Base-by-base conservation (phyloP, 345 rosid genomes). In the Rhodamnia argentea region DNA sequence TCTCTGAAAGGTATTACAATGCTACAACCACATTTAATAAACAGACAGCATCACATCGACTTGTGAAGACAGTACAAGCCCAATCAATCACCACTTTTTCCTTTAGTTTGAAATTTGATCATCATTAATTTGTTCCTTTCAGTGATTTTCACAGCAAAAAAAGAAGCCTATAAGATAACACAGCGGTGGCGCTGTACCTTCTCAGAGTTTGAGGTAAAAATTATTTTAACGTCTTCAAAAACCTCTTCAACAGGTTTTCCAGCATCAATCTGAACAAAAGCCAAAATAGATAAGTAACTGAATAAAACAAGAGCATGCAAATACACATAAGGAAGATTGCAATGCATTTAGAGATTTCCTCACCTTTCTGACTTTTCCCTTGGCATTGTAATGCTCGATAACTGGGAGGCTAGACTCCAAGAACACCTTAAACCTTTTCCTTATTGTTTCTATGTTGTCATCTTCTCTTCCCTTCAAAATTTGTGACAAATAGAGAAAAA, bases 321-420 rank as follows among this genome's bases (percentile, higher is more conserved):
- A 81, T 40, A 27, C 27, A 52, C 82, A 22, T 85, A 84, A 53
- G 42, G 15, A 86, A 10, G 54, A 54, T 40, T 76, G 51, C 81
- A 47, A 81, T 22, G 78, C 83, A 18, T 64, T 55, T 85, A 47
- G n/a, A 37, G 22, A 85, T 85, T 59, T 37, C 84, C 85, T 89
- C 85, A 96, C 98, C 94, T 90, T 88, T 82, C 87, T 90, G 87
- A 94, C 93, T 95, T 94, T 90, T 84, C 93, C 93, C 93, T 91
- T 88, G 84, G 92, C 85, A 55, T 85, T 85, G 40, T 91, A 93
- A 89, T 93, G 90, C 85, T 90, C 85, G 51, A 93, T 86, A 70
- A 94, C 91, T 53, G 94, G 96, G 60, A 94, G 89, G 18, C 92
- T 93, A 83, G 98, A 94, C 54, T 92, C 95, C 50, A 91, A 62